Evolutionary conservation across 257 asterid species (phyloP).

Genomic region (Primulina tabacum): DNA sequence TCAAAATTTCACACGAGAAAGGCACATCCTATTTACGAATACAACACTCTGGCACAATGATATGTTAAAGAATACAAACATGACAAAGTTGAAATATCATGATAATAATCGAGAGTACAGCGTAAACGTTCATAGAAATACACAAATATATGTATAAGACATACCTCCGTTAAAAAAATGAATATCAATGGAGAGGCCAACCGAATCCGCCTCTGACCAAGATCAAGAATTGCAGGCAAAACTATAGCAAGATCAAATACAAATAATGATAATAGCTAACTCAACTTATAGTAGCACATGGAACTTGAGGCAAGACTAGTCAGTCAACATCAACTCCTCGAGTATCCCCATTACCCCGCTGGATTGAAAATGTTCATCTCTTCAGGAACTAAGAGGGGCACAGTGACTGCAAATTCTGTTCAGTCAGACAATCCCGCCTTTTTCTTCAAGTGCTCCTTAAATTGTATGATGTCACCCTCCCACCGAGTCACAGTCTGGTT

Average conservation of each 20-base stretch:
- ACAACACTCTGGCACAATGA: background rate
- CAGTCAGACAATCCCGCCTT: constrained; percentile 62
- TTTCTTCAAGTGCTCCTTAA: constrained; percentile 73
- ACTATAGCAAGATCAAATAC: constrained; percentile 10
- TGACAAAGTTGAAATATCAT: background rate
- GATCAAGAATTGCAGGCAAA: constrained; percentile 13
- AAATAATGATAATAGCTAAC: constrained; percentile 2
- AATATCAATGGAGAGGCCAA: constrained; percentile 3
- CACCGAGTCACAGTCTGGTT: constrained; percentile 77
- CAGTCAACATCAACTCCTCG: constrained; percentile 11
- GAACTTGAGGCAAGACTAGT: constrained; percentile 12
- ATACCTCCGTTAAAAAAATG: background rate
- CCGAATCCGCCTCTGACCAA: constrained; percentile 1
- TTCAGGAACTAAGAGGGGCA: constrained; percentile 13
- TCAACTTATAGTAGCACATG: constrained; percentile 13
- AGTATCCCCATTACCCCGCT: background rate
- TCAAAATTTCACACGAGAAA: too few species aligned
- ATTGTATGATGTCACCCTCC: constrained; percentile 93
- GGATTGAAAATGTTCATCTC: constrained; percentile 14
- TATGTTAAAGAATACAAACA: background rate
- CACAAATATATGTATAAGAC: background rate
- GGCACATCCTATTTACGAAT: too few species aligned
- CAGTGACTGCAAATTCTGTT: background rate
- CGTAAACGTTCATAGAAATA: background rate
- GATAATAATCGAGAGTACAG: background rate